Evolutionary conservation across 2,329 filamentous ascomycete genomes (phyloP).

Genomic region (Claviceps purpurea): DNA sequence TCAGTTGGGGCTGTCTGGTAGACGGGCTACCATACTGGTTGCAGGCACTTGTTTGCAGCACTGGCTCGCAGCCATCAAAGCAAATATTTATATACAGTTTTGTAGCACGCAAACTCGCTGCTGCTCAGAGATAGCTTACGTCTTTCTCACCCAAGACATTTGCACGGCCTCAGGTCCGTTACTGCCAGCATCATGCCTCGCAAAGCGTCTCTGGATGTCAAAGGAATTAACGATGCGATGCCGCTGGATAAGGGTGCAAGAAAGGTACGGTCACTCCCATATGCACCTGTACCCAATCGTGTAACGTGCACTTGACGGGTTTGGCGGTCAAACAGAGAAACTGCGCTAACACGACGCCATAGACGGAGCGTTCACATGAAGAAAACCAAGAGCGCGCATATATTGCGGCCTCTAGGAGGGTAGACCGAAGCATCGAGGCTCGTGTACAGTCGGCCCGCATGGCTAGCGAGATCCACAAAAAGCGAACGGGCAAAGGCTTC

Average conservation of each 20-base stretch:
- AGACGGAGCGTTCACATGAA: slow-evolving; percentile 65
- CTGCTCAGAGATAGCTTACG: too few relatives aligned
- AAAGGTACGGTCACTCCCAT: background rate
- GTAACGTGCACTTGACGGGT: background rate
- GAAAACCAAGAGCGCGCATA: slow-evolving; percentile 83
- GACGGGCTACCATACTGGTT: too few relatives aligned
- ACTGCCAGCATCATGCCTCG: background rate
- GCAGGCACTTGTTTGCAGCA: too few relatives aligned
- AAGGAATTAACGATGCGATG: background rate
- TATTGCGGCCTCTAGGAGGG: slow-evolving; percentile 77
- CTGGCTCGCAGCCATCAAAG: too few relatives aligned
- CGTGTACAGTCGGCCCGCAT: slow-evolving; percentile 75
- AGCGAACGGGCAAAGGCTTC: slow-evolving; percentile 69
- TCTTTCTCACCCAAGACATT: too few relatives aligned
- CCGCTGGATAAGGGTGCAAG: background rate
- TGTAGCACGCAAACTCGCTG: too few relatives aligned
- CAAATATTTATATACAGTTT: too few relatives aligned
- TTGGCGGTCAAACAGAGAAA: background rate
- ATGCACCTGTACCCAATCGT: background rate
- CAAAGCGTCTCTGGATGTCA: background rate
- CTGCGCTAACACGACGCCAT: background rate
- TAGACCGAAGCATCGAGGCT: slow-evolving; percentile 77
- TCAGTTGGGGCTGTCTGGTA: too few relatives aligned
- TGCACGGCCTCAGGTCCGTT: too few relatives aligned
- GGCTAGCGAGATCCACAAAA: slow-evolving; percentile 84